Conservation (phyloP, 1,284 basidiomycete genomes). For the Puccinia triticina region DNA sequence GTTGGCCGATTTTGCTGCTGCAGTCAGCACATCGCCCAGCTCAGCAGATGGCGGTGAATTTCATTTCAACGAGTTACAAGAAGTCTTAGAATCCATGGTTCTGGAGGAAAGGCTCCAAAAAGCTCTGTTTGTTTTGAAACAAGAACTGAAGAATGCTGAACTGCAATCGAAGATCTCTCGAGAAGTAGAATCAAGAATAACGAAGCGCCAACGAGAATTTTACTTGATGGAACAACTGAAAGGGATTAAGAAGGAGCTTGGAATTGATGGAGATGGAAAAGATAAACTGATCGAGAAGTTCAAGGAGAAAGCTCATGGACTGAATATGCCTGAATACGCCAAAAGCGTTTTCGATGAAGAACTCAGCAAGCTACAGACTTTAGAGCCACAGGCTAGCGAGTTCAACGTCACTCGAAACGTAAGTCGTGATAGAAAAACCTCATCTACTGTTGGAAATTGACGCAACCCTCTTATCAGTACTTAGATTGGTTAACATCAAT, state of each 20-base stretch:
- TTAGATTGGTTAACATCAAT: conserved; percentile 85
- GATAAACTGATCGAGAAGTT: conserved; percentile 97
- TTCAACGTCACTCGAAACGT: conserved; percentile 80
- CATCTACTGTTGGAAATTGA: not conserved
- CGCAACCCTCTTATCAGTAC: conserved; percentile 63
- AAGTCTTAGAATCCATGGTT: conserved; percentile 82
- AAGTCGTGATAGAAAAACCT: not conserved
- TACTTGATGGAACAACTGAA: conserved; percentile 99
- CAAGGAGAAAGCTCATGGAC: conserved; percentile 78
- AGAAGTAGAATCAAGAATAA: conserved; percentile 95
- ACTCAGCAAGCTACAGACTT: conserved; percentile 82
- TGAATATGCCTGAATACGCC: conserved; percentile 92
- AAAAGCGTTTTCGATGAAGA: conserved; percentile 97
- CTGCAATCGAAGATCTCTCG: conserved; percentile 90
- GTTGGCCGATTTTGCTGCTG: conserved; percentile 95
- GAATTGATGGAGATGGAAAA: conserved; percentile 95
- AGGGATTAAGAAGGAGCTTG: conserved; percentile 98
- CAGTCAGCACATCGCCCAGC: conserved; percentile 88
- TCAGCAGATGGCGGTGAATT: conserved; percentile 30
- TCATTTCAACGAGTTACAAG: conserved; percentile 68
- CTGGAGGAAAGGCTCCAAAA: conserved; percentile 90
- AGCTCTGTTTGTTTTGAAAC: conserved; percentile 89
- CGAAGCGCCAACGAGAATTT: conserved; percentile 94
- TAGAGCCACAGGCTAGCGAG: conserved; percentile 87
- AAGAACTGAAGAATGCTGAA: conserved; percentile 96